These are phyloP conservation scores for Cairneyella variabilis DNA, from an alignment of 495 filamentous ascomycete genomes.

Conservation along the genomic window DNA sequence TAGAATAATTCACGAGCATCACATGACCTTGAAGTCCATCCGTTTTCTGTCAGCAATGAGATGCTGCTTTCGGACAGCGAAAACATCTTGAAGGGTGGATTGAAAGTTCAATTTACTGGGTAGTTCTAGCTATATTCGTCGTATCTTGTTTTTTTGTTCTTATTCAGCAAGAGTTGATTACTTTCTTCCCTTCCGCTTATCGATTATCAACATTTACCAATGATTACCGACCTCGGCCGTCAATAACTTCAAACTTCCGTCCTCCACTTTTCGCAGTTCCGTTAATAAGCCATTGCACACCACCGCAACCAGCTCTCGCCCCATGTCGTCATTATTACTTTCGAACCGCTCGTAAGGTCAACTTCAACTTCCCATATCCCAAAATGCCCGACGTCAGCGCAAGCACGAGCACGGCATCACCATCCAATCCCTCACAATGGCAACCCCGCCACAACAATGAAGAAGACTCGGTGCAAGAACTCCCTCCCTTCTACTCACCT, in stretches of 20 bases:
- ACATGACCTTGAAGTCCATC: too few species aligned
- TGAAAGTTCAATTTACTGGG: too few species aligned
- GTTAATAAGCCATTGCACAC: background rate
- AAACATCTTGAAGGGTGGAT: too few species aligned
- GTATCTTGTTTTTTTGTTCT: background rate
- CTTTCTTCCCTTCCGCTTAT: background rate
- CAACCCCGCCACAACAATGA: background rate
- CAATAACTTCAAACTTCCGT: background rate
- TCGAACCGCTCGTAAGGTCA: too few species aligned
- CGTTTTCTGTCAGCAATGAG: too few species aligned
- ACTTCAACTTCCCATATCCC: background rate
- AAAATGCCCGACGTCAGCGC: constrained; percentile 9
- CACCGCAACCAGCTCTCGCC: background rate
- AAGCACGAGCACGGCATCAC: too few species aligned
- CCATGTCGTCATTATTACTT: background rate
- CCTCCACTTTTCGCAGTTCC: background rate
- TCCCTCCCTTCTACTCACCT: constrained; percentile 43
- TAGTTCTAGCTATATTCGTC: too few species aligned
- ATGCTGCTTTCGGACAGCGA: too few species aligned
- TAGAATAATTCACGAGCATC: too few species aligned
- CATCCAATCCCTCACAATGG: constrained; percentile 8
- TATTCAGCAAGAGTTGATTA: background rate
- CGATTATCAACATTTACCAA: background rate
- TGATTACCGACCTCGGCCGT: background rate
- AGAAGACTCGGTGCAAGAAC: constrained; percentile 17